Conservation (phyloP, 306 rosid species). For the Acacia melanoxylon region DNA sequence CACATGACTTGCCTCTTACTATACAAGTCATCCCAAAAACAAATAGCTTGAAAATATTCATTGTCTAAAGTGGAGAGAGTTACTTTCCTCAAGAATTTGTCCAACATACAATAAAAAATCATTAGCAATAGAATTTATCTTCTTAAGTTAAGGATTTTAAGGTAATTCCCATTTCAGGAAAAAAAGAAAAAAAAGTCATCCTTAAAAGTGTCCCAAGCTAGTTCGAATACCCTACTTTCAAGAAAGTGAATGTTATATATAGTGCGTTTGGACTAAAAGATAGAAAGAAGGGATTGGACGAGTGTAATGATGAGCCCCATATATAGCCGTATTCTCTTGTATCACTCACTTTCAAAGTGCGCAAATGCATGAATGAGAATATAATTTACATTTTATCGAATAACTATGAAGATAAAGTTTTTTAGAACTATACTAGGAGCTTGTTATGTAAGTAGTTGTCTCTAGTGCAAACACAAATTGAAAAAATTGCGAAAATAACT, state of each 20-base stretch:
- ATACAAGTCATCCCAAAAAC: not conserved
- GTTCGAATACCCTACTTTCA: not conserved
- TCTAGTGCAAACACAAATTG: not conserved
- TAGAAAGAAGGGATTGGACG: not conserved
- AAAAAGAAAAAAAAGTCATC: not conserved
- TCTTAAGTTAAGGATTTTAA: not conserved
- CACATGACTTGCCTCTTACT: not conserved
- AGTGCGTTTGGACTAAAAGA: not conserved
- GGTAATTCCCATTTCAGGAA: not conserved
- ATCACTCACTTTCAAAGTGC: not conserved
- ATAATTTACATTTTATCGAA: not conserved
- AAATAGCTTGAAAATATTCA: not conserved
- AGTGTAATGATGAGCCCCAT: not conserved
- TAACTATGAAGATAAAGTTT: not conserved
- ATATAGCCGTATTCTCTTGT: not conserved
- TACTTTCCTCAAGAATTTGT: not conserved
- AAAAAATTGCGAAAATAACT: not conserved
- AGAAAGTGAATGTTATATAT: not conserved
- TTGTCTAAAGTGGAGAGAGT: not conserved
- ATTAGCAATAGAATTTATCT: not conserved
- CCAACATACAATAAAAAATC: not conserved
- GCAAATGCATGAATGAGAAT: not conserved
- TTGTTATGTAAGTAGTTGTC: not conserved
- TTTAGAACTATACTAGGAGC: not conserved
- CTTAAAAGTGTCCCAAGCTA: not conserved